Conservation (phyloP, 441 rosid genomes). For the Pelargonium australe region DNA sequence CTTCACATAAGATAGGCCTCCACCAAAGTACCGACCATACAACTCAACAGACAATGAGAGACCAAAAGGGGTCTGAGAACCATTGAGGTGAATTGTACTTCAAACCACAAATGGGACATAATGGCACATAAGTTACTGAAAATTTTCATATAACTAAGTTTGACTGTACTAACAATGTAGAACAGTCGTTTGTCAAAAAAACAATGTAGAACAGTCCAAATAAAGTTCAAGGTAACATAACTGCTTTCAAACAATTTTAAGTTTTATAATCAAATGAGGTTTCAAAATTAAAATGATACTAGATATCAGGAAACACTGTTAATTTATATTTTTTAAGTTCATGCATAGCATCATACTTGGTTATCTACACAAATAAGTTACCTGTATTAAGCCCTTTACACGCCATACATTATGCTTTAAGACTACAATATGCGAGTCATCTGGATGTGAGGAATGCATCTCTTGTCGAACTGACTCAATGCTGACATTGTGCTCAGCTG, state of each 20-base stretch:
- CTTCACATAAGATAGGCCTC: no score
- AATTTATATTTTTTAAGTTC: neutral
- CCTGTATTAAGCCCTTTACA: constrained; percentile 96
- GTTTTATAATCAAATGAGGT: neutral
- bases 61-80: neutral
- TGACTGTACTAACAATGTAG: neutral
- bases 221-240: neutral
- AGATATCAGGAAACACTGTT: neutral
- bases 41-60: neutral
- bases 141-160: neutral
- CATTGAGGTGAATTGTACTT: neutral
- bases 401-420: constrained; percentile 91
- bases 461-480: constrained; percentile 83
- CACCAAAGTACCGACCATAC: neutral
- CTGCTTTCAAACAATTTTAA: neutral
- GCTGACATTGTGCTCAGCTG: constrained; percentile 78
- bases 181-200: no score
- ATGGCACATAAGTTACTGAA: neutral
- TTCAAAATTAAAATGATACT: neutral
- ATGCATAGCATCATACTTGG: neutral
- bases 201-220: neutral
- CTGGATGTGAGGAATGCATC: constrained; percentile 70
- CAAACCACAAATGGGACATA: neutral
- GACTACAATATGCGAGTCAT: constrained; percentile 76
- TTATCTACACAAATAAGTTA: constrained; percentile 10